These are phyloP conservation scores for Spergularia azorica DNA, from an alignment of 179 eudicot genomes.

Conservation along the genomic window DNA sequence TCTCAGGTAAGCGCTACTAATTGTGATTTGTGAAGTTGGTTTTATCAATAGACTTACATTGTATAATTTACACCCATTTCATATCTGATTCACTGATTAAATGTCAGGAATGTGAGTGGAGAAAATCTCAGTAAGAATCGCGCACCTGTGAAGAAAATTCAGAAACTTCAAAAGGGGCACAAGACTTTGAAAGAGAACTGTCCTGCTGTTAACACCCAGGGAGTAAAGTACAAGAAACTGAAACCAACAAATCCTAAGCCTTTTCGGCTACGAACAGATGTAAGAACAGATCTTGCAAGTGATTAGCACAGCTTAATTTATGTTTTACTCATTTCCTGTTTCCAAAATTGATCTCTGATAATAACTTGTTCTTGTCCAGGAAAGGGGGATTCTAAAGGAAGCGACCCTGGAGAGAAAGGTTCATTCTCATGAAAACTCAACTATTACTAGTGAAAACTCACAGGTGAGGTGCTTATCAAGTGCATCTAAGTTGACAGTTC, in stretches of 20 bases:
- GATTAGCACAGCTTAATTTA: neutral
- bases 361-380: slow-evolving; percentile 46
- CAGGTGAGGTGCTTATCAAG: slow-evolving; percentile 21
- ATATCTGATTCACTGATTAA: neutral
- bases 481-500: neutral
- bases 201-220: slow-evolving; percentile 40
- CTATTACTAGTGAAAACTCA: slow-evolving; percentile 37
- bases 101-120: slow-evolving; percentile 29
- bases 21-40: neutral
- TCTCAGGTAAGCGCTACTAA: slow-evolving; percentile 51
- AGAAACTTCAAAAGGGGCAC: slow-evolving; percentile 37
- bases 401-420: slow-evolving; percentile 65
- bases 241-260: slow-evolving; percentile 85
- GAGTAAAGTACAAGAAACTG: slow-evolving; percentile 60
- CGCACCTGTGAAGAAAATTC: slow-evolving; percentile 23
- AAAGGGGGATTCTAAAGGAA: slow-evolving; percentile 89
- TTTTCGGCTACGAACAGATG: slow-evolving; percentile 92
- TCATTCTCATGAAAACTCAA: slow-evolving; percentile 37
- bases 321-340: neutral
- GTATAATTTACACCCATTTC: neutral
- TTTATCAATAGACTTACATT: neutral
- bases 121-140: slow-evolving; percentile 23
- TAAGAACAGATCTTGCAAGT: slow-evolving; percentile 32
- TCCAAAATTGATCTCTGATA: neutral
- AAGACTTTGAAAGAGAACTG: slow-evolving; percentile 46